Percentiles rank a stretch among this genome's conserved stretches.
phyloP scores from a whole-genome alignment of 2,329 filamentous ascomycete species.

The Akanthomyces lecanii region DNA sequence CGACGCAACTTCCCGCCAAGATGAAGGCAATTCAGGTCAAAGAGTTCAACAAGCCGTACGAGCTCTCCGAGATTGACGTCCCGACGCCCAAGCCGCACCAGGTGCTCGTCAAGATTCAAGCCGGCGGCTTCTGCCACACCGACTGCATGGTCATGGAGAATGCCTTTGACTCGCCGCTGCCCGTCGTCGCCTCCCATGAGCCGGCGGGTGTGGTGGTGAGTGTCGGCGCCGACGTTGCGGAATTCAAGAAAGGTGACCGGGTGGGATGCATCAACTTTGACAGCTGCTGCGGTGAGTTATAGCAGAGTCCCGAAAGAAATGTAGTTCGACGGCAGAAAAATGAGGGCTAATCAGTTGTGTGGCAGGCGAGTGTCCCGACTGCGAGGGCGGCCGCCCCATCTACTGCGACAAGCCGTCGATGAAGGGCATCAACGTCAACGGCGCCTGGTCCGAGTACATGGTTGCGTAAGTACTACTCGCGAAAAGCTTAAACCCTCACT shows the following conservation, averaged over 20 bases:
- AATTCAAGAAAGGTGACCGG: conserved; percentile 4
- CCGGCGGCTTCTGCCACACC: conserved; percentile 19
- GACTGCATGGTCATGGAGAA: conserved; percentile 19
- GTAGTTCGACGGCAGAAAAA: too few species aligned
- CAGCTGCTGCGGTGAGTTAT: conserved; percentile 14
- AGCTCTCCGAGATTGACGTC: conserved; percentile 11
- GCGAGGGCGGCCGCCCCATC: conserved; percentile 13
- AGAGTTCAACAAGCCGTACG: conserved; percentile 16
- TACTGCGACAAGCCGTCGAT: conserved; percentile 18
- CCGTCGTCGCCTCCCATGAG: conserved; percentile 18
- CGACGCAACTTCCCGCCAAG: conserved; percentile 5
- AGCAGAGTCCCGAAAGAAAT: too few species aligned
- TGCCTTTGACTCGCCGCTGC: conserved; percentile 13
- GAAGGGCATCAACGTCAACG: conserved; percentile 16
- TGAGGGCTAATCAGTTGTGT: background rate
- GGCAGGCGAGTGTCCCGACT: conserved; percentile 14
- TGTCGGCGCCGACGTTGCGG: conserved; percentile 1
- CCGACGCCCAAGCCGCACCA: conserved; percentile 17
- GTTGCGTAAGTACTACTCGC: conserved; percentile 10
- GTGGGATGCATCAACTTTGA: conserved; percentile 20
- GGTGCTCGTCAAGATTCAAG: conserved; percentile 18
- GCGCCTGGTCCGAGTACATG: conserved; percentile 19
- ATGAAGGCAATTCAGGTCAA: conserved; percentile 15
- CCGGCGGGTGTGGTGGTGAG: conserved; percentile 8
- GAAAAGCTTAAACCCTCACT: background rate